A percentile compares a stretch with the other conserved stretches of the same genome.
These are phyloP conservation scores for Geotrichum aggregatum DNA, from an alignment of 1,139 yeast species.

Conservation along the genomic window DNA sequence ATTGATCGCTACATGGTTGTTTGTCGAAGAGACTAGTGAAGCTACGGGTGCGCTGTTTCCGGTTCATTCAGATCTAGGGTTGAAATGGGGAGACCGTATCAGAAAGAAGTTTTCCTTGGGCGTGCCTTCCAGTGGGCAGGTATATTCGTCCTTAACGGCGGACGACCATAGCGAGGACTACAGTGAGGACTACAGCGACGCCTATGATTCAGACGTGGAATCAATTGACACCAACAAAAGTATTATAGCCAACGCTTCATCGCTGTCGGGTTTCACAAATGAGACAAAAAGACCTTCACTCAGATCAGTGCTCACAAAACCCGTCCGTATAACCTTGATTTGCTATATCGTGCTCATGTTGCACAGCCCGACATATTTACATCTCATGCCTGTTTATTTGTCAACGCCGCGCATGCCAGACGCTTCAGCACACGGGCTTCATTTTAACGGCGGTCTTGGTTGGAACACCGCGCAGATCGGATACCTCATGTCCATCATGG, in stretches of 20 bases:
- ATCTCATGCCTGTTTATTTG: slow-evolving; percentile 56
- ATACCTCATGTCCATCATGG: slow-evolving; percentile 50
- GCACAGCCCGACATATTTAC: slow-evolving; percentile 52
- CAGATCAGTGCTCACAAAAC: slow-evolving; percentile 29
- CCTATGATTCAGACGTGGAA: neutral
- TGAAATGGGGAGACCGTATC: slow-evolving; percentile 28
- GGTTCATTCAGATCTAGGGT: slow-evolving; percentile 48
- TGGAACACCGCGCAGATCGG: slow-evolving; percentile 51
- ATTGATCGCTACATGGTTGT: slow-evolving; percentile 44
- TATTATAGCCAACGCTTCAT: neutral
- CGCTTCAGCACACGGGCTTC: slow-evolving; percentile 32
- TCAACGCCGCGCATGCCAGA: slow-evolving; percentile 47
- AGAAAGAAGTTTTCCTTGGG: neutral
- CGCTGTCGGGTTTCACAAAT: neutral
- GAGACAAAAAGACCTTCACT: neutral
- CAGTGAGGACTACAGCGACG: slow-evolving; percentile 7
- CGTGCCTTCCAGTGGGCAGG: neutral
- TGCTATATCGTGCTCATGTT: slow-evolving; percentile 40
- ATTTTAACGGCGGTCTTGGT: slow-evolving; percentile 50
- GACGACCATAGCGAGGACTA: slow-evolving; percentile 21
- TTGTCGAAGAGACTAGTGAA: slow-evolving; percentile 56
- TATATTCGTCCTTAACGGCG: neutral
- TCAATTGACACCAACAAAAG: neutral
- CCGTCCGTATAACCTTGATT: slow-evolving; percentile 30
- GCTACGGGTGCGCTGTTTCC: slow-evolving; percentile 42